Conservation (phyloP, 805 yeast species). For the Wickerhamiella dianesei region DNA sequence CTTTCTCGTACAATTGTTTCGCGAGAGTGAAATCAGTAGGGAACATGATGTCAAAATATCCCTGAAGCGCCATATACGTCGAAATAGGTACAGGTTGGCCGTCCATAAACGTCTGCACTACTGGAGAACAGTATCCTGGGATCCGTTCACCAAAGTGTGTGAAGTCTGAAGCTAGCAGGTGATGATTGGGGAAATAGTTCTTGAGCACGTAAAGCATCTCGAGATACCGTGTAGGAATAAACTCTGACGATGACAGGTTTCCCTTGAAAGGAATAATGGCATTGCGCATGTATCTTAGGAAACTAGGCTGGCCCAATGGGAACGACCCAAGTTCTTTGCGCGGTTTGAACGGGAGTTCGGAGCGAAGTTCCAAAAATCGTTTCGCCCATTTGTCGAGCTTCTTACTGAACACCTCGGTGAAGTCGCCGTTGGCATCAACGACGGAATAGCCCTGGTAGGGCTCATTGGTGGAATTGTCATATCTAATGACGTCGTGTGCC, state of each 20-base stretch:
- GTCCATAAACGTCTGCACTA: slow-evolving; percentile 62
- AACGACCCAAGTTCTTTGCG: slow-evolving; percentile 31
- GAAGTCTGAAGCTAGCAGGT: slow-evolving; percentile 62
- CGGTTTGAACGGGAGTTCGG: slow-evolving; percentile 21
- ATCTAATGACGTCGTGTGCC: slow-evolving; percentile 67
- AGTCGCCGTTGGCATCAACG: slow-evolving; percentile 59
- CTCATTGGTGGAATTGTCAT: slow-evolving; percentile 49
- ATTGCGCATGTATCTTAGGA: slow-evolving; percentile 33
- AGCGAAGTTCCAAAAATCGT: slow-evolving; percentile 42
- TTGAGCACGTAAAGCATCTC: slow-evolving; percentile 52
- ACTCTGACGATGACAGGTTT: slow-evolving; percentile 57
- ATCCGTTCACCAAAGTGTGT: slow-evolving; percentile 29
- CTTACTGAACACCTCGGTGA: slow-evolving; percentile 56
- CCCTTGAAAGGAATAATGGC: slow-evolving; percentile 52
- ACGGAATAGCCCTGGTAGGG: slow-evolving; percentile 72
- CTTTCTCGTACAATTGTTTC: slow-evolving; percentile 45
- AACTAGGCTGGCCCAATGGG: slow-evolving; percentile 44
- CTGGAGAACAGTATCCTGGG: slow-evolving; percentile 56
- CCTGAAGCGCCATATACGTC: slow-evolving; percentile 73
- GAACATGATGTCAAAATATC: slow-evolving; percentile 75
- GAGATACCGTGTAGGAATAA: slow-evolving; percentile 62
- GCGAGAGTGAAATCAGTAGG: slow-evolving; percentile 63
- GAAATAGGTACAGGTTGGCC: slow-evolving; percentile 55
- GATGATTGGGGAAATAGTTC: slow-evolving; percentile 60
- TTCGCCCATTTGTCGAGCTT: slow-evolving; percentile 41